Evolutionary conservation across 2,329 filamentous ascomycete species (phyloP), one percentile per base, ranked within the genome.

Genomic region (Macroventuria anomochaeta): DNA sequence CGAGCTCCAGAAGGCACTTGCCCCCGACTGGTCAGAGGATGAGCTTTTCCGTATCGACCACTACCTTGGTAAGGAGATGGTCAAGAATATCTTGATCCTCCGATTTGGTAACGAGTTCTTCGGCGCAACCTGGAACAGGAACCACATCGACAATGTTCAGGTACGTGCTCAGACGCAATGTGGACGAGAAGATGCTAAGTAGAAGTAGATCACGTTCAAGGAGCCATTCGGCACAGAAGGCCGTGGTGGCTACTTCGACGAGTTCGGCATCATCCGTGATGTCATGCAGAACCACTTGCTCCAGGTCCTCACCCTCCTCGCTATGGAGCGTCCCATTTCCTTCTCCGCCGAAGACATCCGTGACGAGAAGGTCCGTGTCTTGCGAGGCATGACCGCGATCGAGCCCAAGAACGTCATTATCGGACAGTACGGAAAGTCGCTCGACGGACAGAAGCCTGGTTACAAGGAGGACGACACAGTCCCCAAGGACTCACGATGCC

Each of bases 371-470:
- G 92, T 97, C 64, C 89, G 95, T 68, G 96, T 99, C 18, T 87
- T 99, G 53, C 89, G 95, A 66, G 90, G 88, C 47, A 99, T 99
- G 75, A 89, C 93, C 56, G 84, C 91, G 33, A 97, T 99, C 68
- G 93, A 97, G 81, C 93, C 95, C 67, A 97, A 97, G 88, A 96
- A 99, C 75, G 95, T 99, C 76, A 99, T 99, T 74, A 99, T 99
- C 70, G 95, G 95, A 59, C 95, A 99, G 79, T 99, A 99, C 75
- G 93, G 93, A 70, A 95, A 90, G 79, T 97, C 93, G 26, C 83
- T 97, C 47, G 95, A 99, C 72, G 93, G 93, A 68, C 93, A 85
- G 79, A 99, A 97, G 84, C 95, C 95, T 39, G 88, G 91, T 34
- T 99, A 99, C 84, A 96, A 97, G 81, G 95, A 99, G 79, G 95